Conservation (phyloP, 495 filamentous ascomycete genomes). For the Oidiodendron maius region DNA sequence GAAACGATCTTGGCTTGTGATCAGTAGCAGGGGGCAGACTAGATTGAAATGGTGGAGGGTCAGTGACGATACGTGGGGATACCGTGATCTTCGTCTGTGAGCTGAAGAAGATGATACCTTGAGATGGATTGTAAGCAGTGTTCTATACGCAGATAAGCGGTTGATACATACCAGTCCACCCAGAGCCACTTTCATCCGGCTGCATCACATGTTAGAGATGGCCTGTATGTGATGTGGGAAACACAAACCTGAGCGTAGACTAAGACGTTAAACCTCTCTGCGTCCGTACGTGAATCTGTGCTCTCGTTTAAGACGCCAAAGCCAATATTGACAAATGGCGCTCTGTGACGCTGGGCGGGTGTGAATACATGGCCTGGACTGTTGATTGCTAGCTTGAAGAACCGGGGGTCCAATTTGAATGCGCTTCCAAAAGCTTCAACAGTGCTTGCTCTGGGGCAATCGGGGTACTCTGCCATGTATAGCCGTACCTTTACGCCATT, state of each 20-base stretch:
- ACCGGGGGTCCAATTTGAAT: slow-evolving; percentile 22
- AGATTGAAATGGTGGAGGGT: slow-evolving; percentile 19
- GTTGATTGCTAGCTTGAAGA: slow-evolving; percentile 22
- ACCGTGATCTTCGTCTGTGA: slow-evolving; percentile 18
- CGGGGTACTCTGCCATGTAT: slow-evolving; percentile 18
- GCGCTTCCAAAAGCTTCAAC: slow-evolving; percentile 20
- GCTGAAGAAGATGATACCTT: slow-evolving; percentile 21
- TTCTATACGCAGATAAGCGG: neutral
- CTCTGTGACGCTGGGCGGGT: slow-evolving; percentile 19
- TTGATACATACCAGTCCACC: slow-evolving; percentile 21
- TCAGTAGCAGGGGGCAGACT: slow-evolving; percentile 4
- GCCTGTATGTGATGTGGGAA: slow-evolving; percentile 12
- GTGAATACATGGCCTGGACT: slow-evolving; percentile 17
- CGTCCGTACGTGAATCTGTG: slow-evolving; percentile 11
- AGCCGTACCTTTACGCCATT: slow-evolving; percentile 16
- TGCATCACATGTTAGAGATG: slow-evolving; percentile 22
- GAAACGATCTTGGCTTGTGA: slow-evolving; percentile 16
- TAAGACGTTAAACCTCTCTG: slow-evolving; percentile 21
- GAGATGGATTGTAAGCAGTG: neutral
- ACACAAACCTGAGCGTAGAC: slow-evolving; percentile 16
- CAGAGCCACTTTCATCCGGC: slow-evolving; percentile 12
- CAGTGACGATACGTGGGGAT: slow-evolving; percentile 19
- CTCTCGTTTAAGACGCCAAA: slow-evolving; percentile 15
- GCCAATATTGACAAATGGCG: slow-evolving; percentile 17
- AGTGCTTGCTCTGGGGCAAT: slow-evolving; percentile 10